Evolutionary conservation across 2,329 filamentous ascomycete species (phyloP), one percentile per base, ranked within the genome.

Genomic region (Sporothrix mexicana): DNA sequence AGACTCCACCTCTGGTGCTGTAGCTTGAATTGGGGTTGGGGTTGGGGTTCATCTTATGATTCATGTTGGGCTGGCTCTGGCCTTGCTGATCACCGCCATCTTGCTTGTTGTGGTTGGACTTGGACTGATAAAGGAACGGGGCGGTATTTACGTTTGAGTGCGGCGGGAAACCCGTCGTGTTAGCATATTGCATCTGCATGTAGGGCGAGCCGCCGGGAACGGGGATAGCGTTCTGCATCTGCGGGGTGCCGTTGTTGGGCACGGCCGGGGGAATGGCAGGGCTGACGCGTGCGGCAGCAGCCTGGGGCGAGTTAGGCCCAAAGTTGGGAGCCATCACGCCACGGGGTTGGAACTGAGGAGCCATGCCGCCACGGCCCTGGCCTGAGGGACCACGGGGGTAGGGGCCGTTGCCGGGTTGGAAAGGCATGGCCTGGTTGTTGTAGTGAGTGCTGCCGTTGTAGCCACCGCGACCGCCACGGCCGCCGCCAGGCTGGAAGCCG

Each of bases 211-310:
- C 64, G 13, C 41, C 51, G 23, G 59, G 57, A 81, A 73, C 66
- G 67, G 92, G 87, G 81, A 94, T 90, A 68, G 87, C 87, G 57
- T 86, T 84, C 72, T 80, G 87, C 90, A 90, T 90, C 83, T 92
- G 89, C 75, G 93, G 91, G 43, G 91, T 92, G 75, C 87, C 87
- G 73, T 91, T 76, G 77, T 77, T 77, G 1, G 79, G 90, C 77
- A 92, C 87, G 49, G 90, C 89, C 72, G 88, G 88, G 41, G 89
- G 83, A 72, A 92, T 84, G 45, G 90, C 90, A 75, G 92, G 88
- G 84, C 92, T 92, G 75, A 86, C 83, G 79, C 88, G 87, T 71
- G 85, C 53, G 10, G 45, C 62, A 6, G 62, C 82, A 76, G 91
- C 87, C 78, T 91, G 89, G 51, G 90, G 91, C 55, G 90, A 92